Evolutionary conservation across 148 eudicot species (phyloP).

Genomic region (Chenopodium formosanum): DNA sequence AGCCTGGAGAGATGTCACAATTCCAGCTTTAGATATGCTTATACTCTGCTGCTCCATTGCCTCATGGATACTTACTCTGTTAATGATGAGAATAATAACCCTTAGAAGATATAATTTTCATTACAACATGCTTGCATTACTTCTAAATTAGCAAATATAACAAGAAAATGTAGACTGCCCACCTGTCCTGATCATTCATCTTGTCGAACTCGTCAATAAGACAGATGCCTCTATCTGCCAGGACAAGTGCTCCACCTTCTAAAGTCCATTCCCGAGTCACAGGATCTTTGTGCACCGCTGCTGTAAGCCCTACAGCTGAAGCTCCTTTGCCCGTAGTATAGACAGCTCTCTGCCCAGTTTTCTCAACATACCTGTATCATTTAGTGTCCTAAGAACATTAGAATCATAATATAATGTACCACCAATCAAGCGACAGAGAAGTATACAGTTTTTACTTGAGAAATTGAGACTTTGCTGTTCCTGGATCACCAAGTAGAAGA

Average conservation of each 20-base stretch:
- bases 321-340: slow-evolving; percentile 99
- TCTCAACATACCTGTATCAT: slow-evolving; percentile 73
- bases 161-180: slow-evolving; percentile 7
- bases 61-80: slow-evolving; percentile 98
- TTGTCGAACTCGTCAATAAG: slow-evolving; percentile 98
- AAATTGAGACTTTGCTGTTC: slow-evolving; percentile 95
- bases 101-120: not conserved
- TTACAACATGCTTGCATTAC: not conserved
- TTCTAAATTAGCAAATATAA: not conserved
- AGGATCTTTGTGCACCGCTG: slow-evolving; percentile 98
- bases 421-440: not conserved
- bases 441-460: slow-evolving; percentile 58
- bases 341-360: slow-evolving; percentile 96
- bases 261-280: slow-evolving; percentile 98
- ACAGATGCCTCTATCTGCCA: slow-evolving; percentile 94
- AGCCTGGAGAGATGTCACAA: slow-evolving; percentile 98
- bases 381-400: not conserved
- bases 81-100: not conserved
- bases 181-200: slow-evolving; percentile 99
- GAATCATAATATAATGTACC: not conserved
- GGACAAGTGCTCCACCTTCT: slow-evolving; percentile 97
- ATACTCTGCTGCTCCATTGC: slow-evolving; percentile 99
- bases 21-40: slow-evolving; percentile 98
- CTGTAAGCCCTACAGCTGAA: slow-evolving; percentile 96
- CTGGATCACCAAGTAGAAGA: slow-evolving; percentile 93